Conservation (phyloP, 192 early-diverging fungal genomes). For the Spizellomyces punctatus region DNA sequence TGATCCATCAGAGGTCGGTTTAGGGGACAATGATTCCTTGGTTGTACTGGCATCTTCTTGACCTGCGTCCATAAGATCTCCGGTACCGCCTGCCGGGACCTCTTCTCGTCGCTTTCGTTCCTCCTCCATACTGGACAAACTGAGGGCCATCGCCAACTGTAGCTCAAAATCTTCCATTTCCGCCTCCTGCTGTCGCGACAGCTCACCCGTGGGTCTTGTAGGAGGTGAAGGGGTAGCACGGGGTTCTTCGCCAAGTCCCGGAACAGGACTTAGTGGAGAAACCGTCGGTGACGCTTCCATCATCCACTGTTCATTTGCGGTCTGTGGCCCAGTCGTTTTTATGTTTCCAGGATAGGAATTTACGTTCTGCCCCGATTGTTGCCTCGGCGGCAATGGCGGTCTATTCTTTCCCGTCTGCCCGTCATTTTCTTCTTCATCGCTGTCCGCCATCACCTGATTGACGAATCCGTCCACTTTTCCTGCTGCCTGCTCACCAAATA, state of each 20-base stretch:
- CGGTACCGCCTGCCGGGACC: too few species aligned
- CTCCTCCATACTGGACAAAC: constrained; percentile 39
- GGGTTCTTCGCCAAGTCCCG: not conserved
- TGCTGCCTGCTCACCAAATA: constrained; percentile 37
- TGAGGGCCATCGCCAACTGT: constrained; percentile 54
- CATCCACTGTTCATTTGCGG: not conserved
- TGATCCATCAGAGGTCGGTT: too few species aligned
- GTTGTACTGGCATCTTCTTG: too few species aligned
- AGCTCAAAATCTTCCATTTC: constrained; percentile 55
- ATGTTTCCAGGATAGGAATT: constrained; percentile 11
- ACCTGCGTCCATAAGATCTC: too few species aligned
- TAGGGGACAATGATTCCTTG: too few species aligned
- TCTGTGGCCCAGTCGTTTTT: not conserved
- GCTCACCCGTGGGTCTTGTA: not conserved
- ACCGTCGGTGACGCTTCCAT: constrained; percentile 5
- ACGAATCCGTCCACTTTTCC: constrained; percentile 38
- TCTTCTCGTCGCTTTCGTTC: constrained; percentile 13
- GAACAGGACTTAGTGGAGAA: not conserved
- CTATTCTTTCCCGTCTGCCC: not conserved
- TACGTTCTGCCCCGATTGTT: too few species aligned
- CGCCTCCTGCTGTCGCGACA: constrained; percentile 6
- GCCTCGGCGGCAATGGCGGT: constrained; percentile 13
- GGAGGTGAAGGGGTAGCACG: not conserved
- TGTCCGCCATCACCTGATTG: constrained; percentile 21
- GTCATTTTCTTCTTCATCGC: constrained; percentile 16